Percentiles rank a stretch among this genome's conserved stretches.
Conservation (phyloP, 306 rosid species). For the Delonix regia region DNA sequence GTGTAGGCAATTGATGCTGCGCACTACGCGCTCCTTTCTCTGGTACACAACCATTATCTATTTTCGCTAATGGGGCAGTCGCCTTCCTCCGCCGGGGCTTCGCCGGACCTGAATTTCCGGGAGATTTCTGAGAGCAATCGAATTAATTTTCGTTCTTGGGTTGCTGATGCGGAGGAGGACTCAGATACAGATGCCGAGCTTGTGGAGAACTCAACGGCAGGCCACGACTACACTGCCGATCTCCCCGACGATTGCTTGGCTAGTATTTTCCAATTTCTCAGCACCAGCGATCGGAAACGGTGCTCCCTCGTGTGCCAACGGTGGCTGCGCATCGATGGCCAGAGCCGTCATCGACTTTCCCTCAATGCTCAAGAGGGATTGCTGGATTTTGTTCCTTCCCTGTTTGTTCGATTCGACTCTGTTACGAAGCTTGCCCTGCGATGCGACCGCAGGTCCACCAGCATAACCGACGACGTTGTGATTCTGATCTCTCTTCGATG, state of each 20-base stretch:
- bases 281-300: slow-evolving; percentile 58
- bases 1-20: background rate
- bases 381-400: slow-evolving; percentile 49
- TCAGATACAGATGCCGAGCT: slow-evolving; percentile 19
- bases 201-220: background rate
- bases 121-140: slow-evolving; percentile 28
- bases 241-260: slow-evolving; percentile 79
- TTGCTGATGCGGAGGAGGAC: background rate
- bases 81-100: slow-evolving; percentile 44
- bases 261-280: slow-evolving; percentile 55
- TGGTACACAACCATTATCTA: background rate
- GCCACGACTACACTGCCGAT: slow-evolving; percentile 46
- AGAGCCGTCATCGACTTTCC: slow-evolving; percentile 66
- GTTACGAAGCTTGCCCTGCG: slow-evolving; percentile 73
- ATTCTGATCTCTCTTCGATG: slow-evolving; percentile 65
- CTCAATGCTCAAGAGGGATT: slow-evolving; percentile 57
- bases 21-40: background rate
- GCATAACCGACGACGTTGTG: slow-evolving; percentile 70
- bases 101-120: slow-evolving; percentile 20
- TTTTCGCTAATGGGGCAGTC: slow-evolving; percentile 67
- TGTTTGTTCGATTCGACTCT: slow-evolving; percentile 69
- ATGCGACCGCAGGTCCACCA: slow-evolving; percentile 65
- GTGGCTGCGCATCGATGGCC: slow-evolving; percentile 71
- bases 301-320: slow-evolving; percentile 68
- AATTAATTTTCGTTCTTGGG: slow-evolving; percentile 28